A percentile compares a stretch with the other conserved stretches of the same genome.
Evolutionary conservation across 2,329 filamentous ascomycete species (phyloP).

Genomic region (Ophiocordyceps unilateralis): DNA sequence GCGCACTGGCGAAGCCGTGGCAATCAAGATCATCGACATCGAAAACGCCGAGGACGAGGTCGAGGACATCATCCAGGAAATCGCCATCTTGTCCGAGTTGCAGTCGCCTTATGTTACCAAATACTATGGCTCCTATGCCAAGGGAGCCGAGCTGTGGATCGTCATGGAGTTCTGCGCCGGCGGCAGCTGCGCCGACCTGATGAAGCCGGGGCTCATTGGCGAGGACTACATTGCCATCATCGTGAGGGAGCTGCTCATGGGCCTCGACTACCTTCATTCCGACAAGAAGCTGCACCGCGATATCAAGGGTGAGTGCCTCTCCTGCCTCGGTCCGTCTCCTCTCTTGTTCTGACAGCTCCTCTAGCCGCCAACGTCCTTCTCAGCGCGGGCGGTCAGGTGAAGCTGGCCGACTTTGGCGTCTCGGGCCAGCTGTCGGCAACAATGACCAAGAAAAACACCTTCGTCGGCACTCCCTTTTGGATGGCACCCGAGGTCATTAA

Average conservation of each 20-base stretch:
- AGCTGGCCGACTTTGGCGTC: constrained; percentile 92
- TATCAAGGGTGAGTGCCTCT: constrained; percentile 44
- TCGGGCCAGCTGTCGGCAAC: constrained; percentile 93
- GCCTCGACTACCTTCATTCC: constrained; percentile 80
- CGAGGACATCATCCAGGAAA: constrained; percentile 93
- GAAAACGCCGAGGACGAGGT: constrained; percentile 98
- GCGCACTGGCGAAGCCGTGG: constrained; percentile 78
- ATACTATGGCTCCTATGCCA: constrained; percentile 92
- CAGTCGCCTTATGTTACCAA: constrained; percentile 90
- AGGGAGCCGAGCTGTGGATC: constrained; percentile 95
- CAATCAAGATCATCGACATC: constrained; percentile 97
- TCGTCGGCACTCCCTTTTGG: constrained; percentile 95
- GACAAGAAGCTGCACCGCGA: constrained; percentile 95
- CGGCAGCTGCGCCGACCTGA: constrained; percentile 85
- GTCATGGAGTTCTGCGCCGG: constrained; percentile 97
- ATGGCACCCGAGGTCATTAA: constrained; percentile 94
- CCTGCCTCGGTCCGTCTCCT: not conserved
- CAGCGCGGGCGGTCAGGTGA: constrained; percentile 79
- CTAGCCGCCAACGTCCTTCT: constrained; percentile 82
- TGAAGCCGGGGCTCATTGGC: constrained; percentile 77
- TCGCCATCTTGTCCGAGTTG: constrained; percentile 86
- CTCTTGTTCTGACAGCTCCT: not conserved
- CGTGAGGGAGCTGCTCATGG: constrained; percentile 75
- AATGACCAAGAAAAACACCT: constrained; percentile 92
- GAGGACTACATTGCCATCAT: constrained; percentile 89